Percentiles rank a stretch among this genome's conserved stretches.
Conservation (phyloP, 2,329 filamentous ascomycete species). For the Aspergillus candidus region DNA sequence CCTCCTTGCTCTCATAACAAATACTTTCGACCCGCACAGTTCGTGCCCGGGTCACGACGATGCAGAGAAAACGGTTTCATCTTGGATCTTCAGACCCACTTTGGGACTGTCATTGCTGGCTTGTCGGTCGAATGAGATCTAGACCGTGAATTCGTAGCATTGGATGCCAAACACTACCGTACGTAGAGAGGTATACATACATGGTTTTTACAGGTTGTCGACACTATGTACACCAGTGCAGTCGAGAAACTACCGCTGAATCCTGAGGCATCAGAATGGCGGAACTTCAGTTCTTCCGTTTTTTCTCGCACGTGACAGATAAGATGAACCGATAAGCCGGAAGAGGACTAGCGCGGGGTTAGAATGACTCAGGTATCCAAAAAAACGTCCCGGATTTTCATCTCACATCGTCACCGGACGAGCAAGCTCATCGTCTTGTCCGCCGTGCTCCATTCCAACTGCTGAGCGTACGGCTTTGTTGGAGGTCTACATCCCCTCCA, state of each 20-base stretch:
- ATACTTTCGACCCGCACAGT: too few relatives aligned
- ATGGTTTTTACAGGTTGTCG: too few relatives aligned
- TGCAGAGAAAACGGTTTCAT: too few relatives aligned
- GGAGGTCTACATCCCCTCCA: background rate
- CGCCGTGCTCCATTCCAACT: too few relatives aligned
- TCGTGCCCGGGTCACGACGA: too few relatives aligned
- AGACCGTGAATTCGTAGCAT: background rate
- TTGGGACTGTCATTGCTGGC: too few relatives aligned
- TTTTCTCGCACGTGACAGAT: constrained; percentile 16
- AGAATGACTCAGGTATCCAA: background rate
- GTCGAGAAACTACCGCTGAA: background rate
- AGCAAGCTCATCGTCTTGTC: constrained; percentile 15
- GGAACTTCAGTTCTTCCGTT: constrained; percentile 1
- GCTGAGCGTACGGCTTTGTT: constrained; percentile 1
- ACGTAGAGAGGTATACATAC: too few relatives aligned
- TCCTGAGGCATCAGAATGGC: constrained; percentile 4
- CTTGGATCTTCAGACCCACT: too few relatives aligned
- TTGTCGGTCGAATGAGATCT: background rate
- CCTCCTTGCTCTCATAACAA: too few relatives aligned
- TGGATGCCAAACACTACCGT: too few relatives aligned
- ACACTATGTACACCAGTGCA: too few relatives aligned
- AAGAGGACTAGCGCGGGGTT: constrained; percentile 23
- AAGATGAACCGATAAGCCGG: constrained; percentile 20
- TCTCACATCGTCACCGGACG: constrained; percentile 11
- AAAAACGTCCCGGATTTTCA: constrained; percentile 2